Base-by-base conservation (phyloP, 202 grass and related monocot species). In the Elaeis oleifera region DNA sequence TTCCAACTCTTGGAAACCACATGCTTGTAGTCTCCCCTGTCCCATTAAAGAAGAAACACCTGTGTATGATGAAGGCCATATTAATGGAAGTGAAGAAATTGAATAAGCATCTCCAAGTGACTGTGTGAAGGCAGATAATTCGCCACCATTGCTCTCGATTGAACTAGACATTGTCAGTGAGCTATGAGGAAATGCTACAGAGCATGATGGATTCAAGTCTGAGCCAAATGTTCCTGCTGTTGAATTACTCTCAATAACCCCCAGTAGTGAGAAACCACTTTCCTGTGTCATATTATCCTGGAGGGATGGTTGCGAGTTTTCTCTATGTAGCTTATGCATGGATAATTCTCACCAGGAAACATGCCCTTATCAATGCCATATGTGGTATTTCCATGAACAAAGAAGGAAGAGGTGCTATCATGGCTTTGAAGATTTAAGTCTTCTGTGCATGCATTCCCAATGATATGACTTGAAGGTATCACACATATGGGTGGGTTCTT, bases 61-160 rank as follows among this genome's bases (percentile, higher is more conserved):
- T 26, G 76, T 48, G 48, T 78, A 82, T 22, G 59, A n/a, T 7
- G 74, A 54, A 57, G 79, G 14, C 80, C 85, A 88, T 1, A 31
- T 62, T 68, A 61, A 39, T 5, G 73, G 44, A 13, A 63, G 61
- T 58, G 83, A 50, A 69, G 49, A 53, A 62, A 90, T 71, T 65
- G 76, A 77, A 59, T 90, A 71, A 23, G 65, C 67, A 32, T 70
- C 74, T 25, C 63, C 25, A 50, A 90, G 71, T 32, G 72, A 72
- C 61, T 18, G 78, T 13, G 81, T 68, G 56, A 79, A 76, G 20
- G 54, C 36, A 18, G 78, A 84, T 16, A 79, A 59, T 62, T 79
- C 67, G 5, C 78, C 76, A 9, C 71, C 71, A 31, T 70, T 76
- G 71, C 63, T 89, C 11, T 73, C 71, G 58, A 78, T 84, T n/a